These are phyloP conservation scores for Papiliotrema laurentii DNA, from an alignment of 1,284 basidiomycete genomes.

Conservation along the genomic window DNA sequence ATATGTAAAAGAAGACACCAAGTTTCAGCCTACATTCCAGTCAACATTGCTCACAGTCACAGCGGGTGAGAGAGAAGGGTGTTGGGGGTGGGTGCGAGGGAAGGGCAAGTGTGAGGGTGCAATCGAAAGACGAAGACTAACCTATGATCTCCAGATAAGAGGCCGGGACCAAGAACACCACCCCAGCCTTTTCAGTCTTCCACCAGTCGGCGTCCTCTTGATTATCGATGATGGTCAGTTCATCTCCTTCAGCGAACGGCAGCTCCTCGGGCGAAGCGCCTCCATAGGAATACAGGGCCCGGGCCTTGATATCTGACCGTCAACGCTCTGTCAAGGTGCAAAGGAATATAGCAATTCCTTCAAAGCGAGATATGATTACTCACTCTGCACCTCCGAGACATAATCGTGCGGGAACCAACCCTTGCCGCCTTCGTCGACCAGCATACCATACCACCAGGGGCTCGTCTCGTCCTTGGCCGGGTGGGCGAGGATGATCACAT, in stretches of 20 bases:
- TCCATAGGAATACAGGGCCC: slow-evolving; percentile 72
- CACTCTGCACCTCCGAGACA: slow-evolving; percentile 68
- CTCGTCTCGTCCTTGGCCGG: slow-evolving; percentile 68
- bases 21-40: slow-evolving; percentile 40
- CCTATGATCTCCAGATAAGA: slow-evolving; percentile 80
- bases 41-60: too few species aligned
- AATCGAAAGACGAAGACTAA: slow-evolving; percentile 59
- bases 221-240: slow-evolving; percentile 69
- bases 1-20: slow-evolving; percentile 47
- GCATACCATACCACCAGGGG: slow-evolving; percentile 87
- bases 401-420: slow-evolving; percentile 93
- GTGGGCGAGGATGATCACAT: slow-evolving; percentile 71
- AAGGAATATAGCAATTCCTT: too few species aligned
- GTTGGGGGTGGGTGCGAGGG: slow-evolving; percentile 25
- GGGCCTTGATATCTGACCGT: slow-evolving; percentile 63
- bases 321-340: too few species aligned
- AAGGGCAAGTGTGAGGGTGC: slow-evolving; percentile 51
- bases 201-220: slow-evolving; percentile 78
- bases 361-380: slow-evolving; percentile 31
- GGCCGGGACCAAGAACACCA: slow-evolving; percentile 82
- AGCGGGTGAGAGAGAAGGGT: too few species aligned
- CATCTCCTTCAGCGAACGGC: slow-evolving; percentile 72
- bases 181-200: slow-evolving; percentile 79
- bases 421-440: slow-evolving; percentile 61
- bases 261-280: slow-evolving; percentile 70